phyloP scores from a whole-genome alignment of 179 eudicot genomes.

The Silene noctiflora region DNA sequence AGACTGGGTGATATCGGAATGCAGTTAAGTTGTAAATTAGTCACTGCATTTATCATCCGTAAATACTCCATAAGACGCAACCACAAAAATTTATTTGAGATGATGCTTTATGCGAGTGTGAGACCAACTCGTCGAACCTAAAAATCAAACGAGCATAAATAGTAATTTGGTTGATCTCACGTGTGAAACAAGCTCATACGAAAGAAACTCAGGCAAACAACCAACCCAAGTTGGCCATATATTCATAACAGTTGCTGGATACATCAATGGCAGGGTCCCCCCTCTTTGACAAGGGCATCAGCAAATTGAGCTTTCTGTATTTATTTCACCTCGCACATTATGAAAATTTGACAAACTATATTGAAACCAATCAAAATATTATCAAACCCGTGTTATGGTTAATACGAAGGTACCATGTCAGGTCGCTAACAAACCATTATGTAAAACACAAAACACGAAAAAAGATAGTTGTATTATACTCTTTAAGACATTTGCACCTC shows the following conservation, averaged over 20 bases:
- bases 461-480: no score
- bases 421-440: no score
- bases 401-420: background rate
- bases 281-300: background rate
- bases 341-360: background rate
- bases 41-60: background rate
- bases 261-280: constrained; percentile 5
- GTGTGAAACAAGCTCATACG: no score
- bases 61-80: no score
- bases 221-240: background rate
- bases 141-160: no score
- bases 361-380: background rate
- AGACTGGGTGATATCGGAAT: background rate
- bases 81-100: no score
- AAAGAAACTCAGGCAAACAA: background rate
- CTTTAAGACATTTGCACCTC: no score
- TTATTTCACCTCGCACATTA: background rate
- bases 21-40: background rate
- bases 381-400: background rate
- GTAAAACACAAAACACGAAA: no score
- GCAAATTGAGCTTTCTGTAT: constrained; percentile 18
- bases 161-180: background rate
- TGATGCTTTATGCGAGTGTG: background rate
- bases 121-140: no score
- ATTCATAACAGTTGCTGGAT: constrained; percentile 16